These are phyloP conservation scores for Fraxinus floribunda DNA, from an alignment of 305 asterid species.

Conservation along the genomic window DNA sequence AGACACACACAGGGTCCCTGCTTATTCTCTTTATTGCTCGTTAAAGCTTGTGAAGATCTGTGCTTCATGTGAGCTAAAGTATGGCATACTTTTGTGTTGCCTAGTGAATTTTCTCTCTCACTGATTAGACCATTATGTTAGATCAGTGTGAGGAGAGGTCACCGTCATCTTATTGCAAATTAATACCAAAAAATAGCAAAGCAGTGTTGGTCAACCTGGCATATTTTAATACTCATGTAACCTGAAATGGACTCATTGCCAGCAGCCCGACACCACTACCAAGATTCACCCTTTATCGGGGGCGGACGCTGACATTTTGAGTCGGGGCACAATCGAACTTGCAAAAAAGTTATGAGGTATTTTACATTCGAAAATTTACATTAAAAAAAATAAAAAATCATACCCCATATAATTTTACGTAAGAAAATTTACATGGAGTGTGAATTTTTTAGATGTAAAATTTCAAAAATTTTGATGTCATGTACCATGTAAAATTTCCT, in stretches of 20 bases:
- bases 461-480: too few relatives aligned
- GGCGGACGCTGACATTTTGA: too few relatives aligned
- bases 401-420: too few relatives aligned
- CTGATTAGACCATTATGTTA: not conserved
- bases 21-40: not conserved
- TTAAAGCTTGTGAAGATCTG: not conserved
- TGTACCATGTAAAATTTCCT: too few relatives aligned
- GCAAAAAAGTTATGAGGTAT: too few relatives aligned
- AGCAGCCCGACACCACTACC: not conserved
- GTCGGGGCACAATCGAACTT: too few relatives aligned
- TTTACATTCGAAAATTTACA: too few relatives aligned
- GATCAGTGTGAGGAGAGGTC: not conserved
- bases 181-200: not conserved
- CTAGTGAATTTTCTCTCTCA: not conserved
- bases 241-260: not conserved
- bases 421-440: too few relatives aligned
- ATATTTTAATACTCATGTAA: not conserved
- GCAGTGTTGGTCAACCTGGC: not conserved
- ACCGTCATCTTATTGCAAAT: too few relatives aligned
- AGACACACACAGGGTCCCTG: not conserved
- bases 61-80: not conserved
- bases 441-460: too few relatives aligned
- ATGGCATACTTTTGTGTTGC: not conserved
- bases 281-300: not conserved
- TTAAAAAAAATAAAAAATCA: too few relatives aligned